These are phyloP conservation scores for Kockovaella imperatae DNA, from an alignment of 768 basidiomycete genomes.

Conservation along the genomic window DNA sequence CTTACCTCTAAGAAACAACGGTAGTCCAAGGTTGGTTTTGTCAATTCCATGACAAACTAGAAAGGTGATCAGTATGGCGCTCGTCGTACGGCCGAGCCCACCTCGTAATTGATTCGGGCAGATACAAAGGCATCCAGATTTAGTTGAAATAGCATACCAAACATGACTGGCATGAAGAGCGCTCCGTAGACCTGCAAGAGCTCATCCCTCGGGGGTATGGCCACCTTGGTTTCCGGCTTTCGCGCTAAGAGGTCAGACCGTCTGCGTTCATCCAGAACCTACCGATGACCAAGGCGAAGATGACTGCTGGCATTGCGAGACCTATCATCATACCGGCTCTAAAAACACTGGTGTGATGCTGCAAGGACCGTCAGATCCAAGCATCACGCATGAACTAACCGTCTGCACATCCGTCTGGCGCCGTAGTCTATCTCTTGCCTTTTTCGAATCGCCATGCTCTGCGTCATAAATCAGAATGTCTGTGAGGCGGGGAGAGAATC, in stretches of 20 bases:
- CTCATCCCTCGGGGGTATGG: slow-evolving; percentile 62
- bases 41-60: slow-evolving; percentile 51
- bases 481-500: background rate
- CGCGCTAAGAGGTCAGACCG: background rate
- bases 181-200: slow-evolving; percentile 72
- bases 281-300: slow-evolving; percentile 61
- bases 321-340: slow-evolving; percentile 68
- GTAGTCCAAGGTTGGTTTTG: slow-evolving; percentile 65
- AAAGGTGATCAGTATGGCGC: background rate
- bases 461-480: slow-evolving; percentile 9
- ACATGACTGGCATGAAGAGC: slow-evolving; percentile 64
- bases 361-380: background rate
- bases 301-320: slow-evolving; percentile 60
- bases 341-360: slow-evolving; percentile 50
- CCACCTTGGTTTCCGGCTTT: slow-evolving; percentile 8
- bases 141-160: slow-evolving; percentile 68
- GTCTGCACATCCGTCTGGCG: slow-evolving; percentile 43
- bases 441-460: slow-evolving; percentile 70
- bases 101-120: slow-evolving; percentile 81
- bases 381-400: slow-evolving; percentile 14
- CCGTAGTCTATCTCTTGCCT: slow-evolving; percentile 62
- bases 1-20: slow-evolving; percentile 67
- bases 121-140: slow-evolving; percentile 72
- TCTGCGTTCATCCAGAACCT: too few species aligned
- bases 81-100: slow-evolving; percentile 51